Conservation (phyloP, 2,329 filamentous ascomycete genomes). For the Trichophyton rubrum region DNA sequence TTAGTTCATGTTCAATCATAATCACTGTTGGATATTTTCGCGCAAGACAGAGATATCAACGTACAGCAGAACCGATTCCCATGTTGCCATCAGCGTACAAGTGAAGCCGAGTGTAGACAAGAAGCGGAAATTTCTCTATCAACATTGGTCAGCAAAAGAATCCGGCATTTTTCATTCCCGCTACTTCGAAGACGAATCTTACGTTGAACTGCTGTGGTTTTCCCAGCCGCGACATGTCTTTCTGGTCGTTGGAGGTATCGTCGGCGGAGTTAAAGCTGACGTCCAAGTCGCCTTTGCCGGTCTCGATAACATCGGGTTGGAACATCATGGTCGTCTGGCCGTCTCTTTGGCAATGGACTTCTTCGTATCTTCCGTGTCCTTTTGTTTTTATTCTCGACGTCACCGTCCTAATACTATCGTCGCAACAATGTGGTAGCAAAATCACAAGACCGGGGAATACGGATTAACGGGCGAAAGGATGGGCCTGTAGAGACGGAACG, state of each 20-base stretch:
- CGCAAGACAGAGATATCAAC: not conserved
- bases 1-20: not conserved
- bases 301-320: not conserved
- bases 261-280: slow-evolving; percentile 10
- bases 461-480: not conserved
- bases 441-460: not conserved
- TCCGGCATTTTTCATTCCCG: not conserved
- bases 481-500: not conserved
- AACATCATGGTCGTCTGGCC: not conserved
- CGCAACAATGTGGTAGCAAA: not conserved
- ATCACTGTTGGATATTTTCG: not conserved
- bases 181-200: not conserved
- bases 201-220: slow-evolving; percentile 39
- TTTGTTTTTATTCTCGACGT: not conserved
- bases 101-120: slow-evolving; percentile 32
- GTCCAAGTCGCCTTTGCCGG: not conserved
- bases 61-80: slow-evolving; percentile 30
- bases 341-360: not conserved
- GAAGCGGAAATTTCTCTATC: slow-evolving; percentile 30
- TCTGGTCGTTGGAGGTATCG: slow-evolving; percentile 12
- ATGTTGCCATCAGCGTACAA: slow-evolving; percentile 29
- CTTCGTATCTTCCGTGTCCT: not conserved
- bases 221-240: slow-evolving; percentile 39
- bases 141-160: not conserved
- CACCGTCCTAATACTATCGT: not conserved